phyloP scores from a whole-genome alignment of 2,329 filamentous ascomycete species.

The Ophiosphaerella narmari region DNA sequence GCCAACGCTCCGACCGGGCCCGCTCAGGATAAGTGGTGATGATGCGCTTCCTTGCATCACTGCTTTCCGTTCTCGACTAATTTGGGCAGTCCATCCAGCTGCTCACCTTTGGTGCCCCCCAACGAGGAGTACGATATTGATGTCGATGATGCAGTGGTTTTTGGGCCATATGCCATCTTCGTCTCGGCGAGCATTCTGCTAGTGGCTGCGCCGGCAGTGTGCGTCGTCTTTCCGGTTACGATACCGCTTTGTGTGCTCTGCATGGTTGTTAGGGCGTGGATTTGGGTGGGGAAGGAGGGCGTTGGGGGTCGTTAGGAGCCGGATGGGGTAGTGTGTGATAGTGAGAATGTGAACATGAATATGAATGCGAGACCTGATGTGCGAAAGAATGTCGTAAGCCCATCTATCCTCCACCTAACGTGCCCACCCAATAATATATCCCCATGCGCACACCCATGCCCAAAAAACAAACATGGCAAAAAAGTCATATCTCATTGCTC shows the following conservation, averaged over 20 bases:
- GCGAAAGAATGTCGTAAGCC: too few relatives aligned
- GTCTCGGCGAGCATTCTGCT: not conserved
- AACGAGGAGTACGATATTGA: not conserved
- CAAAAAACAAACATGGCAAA: too few relatives aligned
- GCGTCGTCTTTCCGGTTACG: not conserved
- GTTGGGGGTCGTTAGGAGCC: too few relatives aligned
- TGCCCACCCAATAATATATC: too few relatives aligned
- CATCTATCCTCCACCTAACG: too few relatives aligned
- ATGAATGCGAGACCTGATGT: too few relatives aligned
- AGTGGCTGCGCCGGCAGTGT: not conserved
- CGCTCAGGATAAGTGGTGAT: conserved; percentile 24
- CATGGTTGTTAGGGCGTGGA: too few relatives aligned
- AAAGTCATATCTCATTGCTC: too few relatives aligned
- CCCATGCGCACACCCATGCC: too few relatives aligned
- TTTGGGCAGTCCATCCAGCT: not conserved
- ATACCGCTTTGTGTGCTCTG: not conserved
- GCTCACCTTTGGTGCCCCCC: not conserved
- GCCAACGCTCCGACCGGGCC: conserved; percentile 9
- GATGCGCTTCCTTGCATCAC: not conserved
- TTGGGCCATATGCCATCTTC: not conserved
- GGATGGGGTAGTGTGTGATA: too few relatives aligned
- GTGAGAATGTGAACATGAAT: too few relatives aligned
- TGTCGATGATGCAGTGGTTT: not conserved
- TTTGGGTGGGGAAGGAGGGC: too few relatives aligned
- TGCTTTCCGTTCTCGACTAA: not conserved